Conservation (phyloP, 805 yeast genomes). For the Yarrowia porcina region DNA sequence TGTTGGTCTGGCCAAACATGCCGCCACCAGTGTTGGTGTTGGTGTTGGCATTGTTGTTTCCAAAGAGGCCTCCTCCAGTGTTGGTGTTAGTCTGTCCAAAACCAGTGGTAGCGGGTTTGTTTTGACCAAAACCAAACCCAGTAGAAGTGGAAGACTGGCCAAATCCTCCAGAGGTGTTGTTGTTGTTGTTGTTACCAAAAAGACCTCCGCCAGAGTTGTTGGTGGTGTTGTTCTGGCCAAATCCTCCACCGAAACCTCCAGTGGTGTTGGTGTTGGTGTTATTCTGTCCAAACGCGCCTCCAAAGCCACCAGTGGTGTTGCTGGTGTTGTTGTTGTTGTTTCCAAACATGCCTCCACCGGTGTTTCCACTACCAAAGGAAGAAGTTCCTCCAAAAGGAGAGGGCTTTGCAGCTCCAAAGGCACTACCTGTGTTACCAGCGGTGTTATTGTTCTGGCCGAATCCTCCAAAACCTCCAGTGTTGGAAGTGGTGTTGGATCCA, state of each 20-base stretch:
- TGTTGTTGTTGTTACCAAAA: constrained; percentile 10
- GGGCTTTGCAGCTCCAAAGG: constrained; percentile 36
- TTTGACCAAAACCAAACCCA: constrained; percentile 42
- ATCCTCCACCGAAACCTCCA: constrained; percentile 12
- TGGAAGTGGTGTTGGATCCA: constrained; percentile 29
- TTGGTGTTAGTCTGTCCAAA: constrained; percentile 28
- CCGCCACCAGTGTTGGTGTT: constrained; percentile 29
- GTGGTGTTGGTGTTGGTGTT: constrained; percentile 25
- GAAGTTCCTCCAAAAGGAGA: constrained; percentile 27
- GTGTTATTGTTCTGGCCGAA: constrained; percentile 31
- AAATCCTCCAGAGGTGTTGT: background rate
- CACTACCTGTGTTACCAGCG: constrained; percentile 26
- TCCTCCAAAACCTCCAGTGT: constrained; percentile 12
- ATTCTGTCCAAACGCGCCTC: constrained; percentile 44
- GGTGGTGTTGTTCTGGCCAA: constrained; percentile 31
- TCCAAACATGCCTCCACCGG: constrained; percentile 45
- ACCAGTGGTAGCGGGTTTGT: constrained; percentile 26
- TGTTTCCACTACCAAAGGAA: constrained; percentile 27
- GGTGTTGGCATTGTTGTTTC: constrained; percentile 28
- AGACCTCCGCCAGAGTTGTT: constrained; percentile 28
- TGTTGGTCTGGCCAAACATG: constrained; percentile 26
- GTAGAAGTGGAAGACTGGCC: background rate
- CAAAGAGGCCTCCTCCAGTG: constrained; percentile 14
- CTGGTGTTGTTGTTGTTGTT: constrained; percentile 28
- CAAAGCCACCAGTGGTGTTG: constrained; percentile 31